Evolutionary conservation across 768 basidiomycete species (phyloP), one percentile per base, ranked within the genome.

Genomic region (Coprinopsis cinerea): DNA sequence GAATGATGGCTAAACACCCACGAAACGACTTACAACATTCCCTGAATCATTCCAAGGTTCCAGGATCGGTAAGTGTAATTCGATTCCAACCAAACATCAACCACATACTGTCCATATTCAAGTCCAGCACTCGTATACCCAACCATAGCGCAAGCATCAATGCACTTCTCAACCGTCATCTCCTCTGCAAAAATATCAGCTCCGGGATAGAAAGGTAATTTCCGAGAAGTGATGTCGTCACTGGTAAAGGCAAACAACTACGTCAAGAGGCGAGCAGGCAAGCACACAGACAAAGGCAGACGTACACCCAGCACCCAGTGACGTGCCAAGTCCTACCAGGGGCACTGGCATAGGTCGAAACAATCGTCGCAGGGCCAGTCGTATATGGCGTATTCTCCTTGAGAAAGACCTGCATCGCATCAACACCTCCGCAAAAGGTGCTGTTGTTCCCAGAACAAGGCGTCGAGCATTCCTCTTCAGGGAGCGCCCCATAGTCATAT

Each of bases 121-220:
- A 60, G 42, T 7, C 53, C 59, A 20, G 57, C 59, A 22, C 44
- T 53, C 9, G 45, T 54, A 46, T 55, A 56, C 28, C 48, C 49
- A 13, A 53, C 49, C n/a, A 51, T 47, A 2, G 26, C 51, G 28
- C 59, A 58, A 9, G 53, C 59, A 25, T 56, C 45, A 34, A 58
- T 51, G 25, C 59, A 60, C 41, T 48, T 53, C 35, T 52, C 48
- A 13, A 56, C 59, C 14, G 59, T 58, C 59, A 60, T 60, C 20
- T 55, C 15, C 35, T 60, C 57, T 10, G 49, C 50, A 17, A 52
- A 46, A 25, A 58, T 56, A 1, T 36, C 22, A 14, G 18, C 43
- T n/a, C 22, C 40, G 14, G 57, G 57, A 13, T 35, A 44, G 22
- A 53, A 51, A 30, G 55, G 55, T 30, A 55, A 44, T 22, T 45